Evolutionary conservation across 1,139 yeast genomes (phyloP).

Genomic region (Kodamaea suecica): DNA sequence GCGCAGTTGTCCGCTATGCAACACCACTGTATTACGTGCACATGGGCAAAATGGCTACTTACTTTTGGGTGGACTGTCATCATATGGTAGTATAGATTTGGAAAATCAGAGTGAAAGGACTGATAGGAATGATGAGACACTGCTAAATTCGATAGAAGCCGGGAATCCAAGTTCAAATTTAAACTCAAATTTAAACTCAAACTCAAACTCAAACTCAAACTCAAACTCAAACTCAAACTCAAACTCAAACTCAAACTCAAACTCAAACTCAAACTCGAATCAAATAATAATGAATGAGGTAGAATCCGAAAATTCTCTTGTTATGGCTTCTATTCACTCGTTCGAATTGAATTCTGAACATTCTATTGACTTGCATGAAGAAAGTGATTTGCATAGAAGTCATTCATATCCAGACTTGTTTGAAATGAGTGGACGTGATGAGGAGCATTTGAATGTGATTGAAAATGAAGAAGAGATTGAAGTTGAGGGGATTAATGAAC

Average conservation of each 20-base stretch:
- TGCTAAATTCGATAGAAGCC: too few relatives aligned
- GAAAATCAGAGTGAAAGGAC: not conserved
- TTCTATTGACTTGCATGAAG: not conserved
- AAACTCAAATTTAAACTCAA: too few relatives aligned
- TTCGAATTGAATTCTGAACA: not conserved
- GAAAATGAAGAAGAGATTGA: conserved; percentile 2
- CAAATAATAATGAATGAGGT: too few relatives aligned
- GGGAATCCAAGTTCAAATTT: too few relatives aligned
- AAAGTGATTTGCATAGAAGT: not conserved
- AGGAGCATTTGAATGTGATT: too few relatives aligned
- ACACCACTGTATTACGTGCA: conserved; percentile 18
- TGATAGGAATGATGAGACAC: too few relatives aligned
- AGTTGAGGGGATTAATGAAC: not conserved
- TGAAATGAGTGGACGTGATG: conserved; percentile 4
- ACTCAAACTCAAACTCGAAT: too few relatives aligned
- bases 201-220: too few relatives aligned
- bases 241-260: too few relatives aligned
- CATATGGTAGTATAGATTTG: conserved; percentile 1
- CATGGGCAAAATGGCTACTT: conserved; percentile 17
- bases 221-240: too few relatives aligned
- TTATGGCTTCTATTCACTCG: not conserved
- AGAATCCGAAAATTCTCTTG: not conserved
- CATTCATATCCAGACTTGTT: conserved; percentile 1
- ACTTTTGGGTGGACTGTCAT: conserved; percentile 2
- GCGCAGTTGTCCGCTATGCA: conserved; percentile 47